phyloP scores from a whole-genome alignment of 257 asterid species.

The Phtheirospermum japonicum region DNA sequence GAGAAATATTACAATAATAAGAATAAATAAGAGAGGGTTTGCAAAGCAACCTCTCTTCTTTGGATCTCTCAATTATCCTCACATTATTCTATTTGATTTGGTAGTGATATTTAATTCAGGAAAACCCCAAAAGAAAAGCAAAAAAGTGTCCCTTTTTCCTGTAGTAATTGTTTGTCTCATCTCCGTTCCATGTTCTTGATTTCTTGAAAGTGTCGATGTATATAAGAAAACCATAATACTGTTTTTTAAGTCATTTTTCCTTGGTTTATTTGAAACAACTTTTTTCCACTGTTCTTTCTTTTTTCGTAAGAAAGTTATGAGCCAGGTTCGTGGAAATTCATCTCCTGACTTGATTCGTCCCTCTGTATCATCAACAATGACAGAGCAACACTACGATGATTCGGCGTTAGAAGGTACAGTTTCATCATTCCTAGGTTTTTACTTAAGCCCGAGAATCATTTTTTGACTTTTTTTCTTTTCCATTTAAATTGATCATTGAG shows the following conservation, averaged over 20 bases:
- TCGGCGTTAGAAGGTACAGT: slow-evolving; percentile 63
- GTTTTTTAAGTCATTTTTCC: not conserved
- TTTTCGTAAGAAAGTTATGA: slow-evolving; percentile 36
- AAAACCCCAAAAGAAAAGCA: not conserved
- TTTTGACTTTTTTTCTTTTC: too few relatives aligned
- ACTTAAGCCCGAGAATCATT: too few relatives aligned
- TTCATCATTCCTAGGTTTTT: not conserved
- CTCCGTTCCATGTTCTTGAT: slow-evolving; percentile 11
- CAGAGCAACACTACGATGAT: slow-evolving; percentile 45
- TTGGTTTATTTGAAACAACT: slow-evolving; percentile 1
- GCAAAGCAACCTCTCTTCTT: too few relatives aligned
- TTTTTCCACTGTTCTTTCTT: not conserved
- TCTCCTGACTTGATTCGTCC: slow-evolving; percentile 41
- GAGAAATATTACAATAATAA: too few relatives aligned
- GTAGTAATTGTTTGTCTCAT: slow-evolving; percentile 22
- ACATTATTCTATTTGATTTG: not conserved
- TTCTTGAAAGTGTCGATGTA: slow-evolving; percentile 16
- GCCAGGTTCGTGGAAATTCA: slow-evolving; percentile 39
- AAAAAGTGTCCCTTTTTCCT: slow-evolving; percentile 30
- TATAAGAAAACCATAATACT: slow-evolving; percentile 4
- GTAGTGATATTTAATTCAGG: slow-evolving; percentile 20
- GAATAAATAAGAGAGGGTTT: too few relatives aligned
- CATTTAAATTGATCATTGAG: too few relatives aligned
- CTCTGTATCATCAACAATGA: not conserved
- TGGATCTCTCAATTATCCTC: slow-evolving; percentile 28